phyloP scores from a whole-genome alignment of 805 yeast species.

The Jamesozyma hellenica region DNA sequence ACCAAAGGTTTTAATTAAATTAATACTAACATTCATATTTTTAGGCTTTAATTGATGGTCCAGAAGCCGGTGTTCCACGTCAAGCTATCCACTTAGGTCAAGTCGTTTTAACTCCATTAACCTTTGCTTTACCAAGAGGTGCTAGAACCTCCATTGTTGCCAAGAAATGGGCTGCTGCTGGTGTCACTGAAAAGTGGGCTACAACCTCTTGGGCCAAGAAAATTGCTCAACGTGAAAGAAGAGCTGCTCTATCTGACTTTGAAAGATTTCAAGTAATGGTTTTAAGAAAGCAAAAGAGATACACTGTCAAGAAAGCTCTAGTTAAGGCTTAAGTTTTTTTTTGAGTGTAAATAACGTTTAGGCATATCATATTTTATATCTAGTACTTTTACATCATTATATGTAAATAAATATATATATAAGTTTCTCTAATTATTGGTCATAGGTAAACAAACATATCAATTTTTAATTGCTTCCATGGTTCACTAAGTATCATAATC shows the following conservation, averaged over 20 bases:
- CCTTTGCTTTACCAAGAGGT: conserved; percentile 87
- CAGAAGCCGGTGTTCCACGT: conserved; percentile 77
- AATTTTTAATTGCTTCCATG: not conserved
- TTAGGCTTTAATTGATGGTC: conserved; percentile 91
- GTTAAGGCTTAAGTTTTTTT: conserved; percentile 70
- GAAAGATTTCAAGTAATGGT: conserved; percentile 99
- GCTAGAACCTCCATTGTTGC: conserved; percentile 73
- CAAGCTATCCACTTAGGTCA: conserved; percentile 81
- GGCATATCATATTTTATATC: conserved; percentile 6
- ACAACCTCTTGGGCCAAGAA: conserved; percentile 95
- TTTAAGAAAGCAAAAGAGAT: conserved; percentile 94
- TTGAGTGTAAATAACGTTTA: conserved; percentile 1
- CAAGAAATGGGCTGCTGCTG: conserved; percentile 91
- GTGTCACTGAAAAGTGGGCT: conserved; percentile 81
- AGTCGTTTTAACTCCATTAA: conserved; percentile 87
- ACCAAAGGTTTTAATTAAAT: not conserved
- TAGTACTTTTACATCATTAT: conserved; percentile 1
- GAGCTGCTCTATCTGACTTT: conserved; percentile 87
- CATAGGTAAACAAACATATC: conserved; percentile 1
- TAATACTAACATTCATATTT: not conserved
- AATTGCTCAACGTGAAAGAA: conserved; percentile 87
- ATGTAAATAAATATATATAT: conserved; percentile 5
- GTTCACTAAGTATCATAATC: too few species aligned
- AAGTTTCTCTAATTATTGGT: conserved; percentile 4
- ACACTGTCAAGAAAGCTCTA: conserved; percentile 87